These are phyloP conservation scores for Pinus tabuliformis DNA, from an alignment of 75 land plant species.

Conservation along the genomic window DNA sequence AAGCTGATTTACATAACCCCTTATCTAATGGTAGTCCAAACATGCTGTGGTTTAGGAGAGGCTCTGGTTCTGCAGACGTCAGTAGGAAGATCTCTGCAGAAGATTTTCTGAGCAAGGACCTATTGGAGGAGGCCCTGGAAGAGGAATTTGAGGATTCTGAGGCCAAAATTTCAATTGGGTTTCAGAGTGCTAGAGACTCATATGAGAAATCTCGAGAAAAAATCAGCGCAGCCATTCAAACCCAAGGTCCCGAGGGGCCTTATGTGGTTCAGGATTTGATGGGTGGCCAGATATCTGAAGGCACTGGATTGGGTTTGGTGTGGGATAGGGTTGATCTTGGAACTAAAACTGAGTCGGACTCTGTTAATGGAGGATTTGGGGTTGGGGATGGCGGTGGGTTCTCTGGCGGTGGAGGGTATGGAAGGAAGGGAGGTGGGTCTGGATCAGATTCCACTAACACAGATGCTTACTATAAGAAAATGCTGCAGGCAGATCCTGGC, in stretches of 20 bases:
- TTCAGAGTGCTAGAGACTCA: background rate
- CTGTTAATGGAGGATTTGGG: background rate
- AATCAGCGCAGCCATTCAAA: background rate
- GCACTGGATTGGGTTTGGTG: background rate
- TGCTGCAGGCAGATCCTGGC: constrained; percentile 64
- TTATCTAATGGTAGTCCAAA: background rate
- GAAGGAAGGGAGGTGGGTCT: constrained; percentile 12
- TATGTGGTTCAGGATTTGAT: background rate
- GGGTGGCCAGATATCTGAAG: background rate
- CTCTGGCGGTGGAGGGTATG: constrained; percentile 10
- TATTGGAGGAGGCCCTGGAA: constrained; percentile 4
- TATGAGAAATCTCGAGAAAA: background rate
- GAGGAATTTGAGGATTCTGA: constrained; percentile 2
- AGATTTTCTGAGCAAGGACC: background rate
- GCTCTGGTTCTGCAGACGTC: background rate
- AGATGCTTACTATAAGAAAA: constrained; percentile 40
- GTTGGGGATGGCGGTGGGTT: constrained; percentile 10
- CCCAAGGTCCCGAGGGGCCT: background rate
- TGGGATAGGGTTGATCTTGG: background rate
- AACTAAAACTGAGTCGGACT: background rate
- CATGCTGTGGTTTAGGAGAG: background rate
- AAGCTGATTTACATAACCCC: constrained; percentile 5
- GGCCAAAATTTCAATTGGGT: background rate
- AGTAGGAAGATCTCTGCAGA: background rate
- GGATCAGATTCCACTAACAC: constrained; percentile 17